Evolutionary conservation across 2,329 filamentous ascomycete genomes (phyloP).

Genomic region (Colletotrichum camelliae): DNA sequence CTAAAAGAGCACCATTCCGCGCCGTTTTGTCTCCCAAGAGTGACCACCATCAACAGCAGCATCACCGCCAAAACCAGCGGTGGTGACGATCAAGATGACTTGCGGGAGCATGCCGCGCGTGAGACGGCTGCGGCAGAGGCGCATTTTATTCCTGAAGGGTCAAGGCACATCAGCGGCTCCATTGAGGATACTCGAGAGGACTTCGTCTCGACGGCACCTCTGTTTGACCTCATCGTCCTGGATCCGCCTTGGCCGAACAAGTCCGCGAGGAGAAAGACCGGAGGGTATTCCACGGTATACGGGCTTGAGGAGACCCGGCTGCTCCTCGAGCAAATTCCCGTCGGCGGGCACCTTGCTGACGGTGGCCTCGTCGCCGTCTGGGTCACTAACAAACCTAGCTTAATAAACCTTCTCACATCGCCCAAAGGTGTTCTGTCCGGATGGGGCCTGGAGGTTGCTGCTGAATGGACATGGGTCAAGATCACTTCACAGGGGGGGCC

Average conservation of each 20-base stretch:
- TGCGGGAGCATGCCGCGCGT: not conserved
- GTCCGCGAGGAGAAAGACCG: conserved; percentile 67
- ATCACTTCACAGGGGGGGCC: conserved; percentile 70
- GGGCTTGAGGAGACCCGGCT: conserved; percentile 50
- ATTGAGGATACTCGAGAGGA: conserved; percentile 44
- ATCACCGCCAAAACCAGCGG: not conserved
- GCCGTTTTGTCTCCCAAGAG: conserved; percentile 53
- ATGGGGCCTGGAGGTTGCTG: conserved; percentile 69
- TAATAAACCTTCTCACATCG: conserved; percentile 59
- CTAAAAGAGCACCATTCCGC: conserved; percentile 41
- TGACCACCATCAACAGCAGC: conserved; percentile 21
- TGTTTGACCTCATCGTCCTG: conserved; percentile 72
- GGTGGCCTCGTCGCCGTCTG: conserved; percentile 72
- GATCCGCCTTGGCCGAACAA: conserved; percentile 86
- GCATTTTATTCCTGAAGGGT: conserved; percentile 44
- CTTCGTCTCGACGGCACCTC: conserved; percentile 49
- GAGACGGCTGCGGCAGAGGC: not conserved
- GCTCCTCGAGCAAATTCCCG: conserved; percentile 60
- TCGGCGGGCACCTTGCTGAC: conserved; percentile 57
- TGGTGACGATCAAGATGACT: not conserved
- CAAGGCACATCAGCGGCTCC: conserved; percentile 53
- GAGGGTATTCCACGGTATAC: conserved; percentile 53
- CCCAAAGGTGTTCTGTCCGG: conserved; percentile 64
- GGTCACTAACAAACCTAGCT: conserved; percentile 75
- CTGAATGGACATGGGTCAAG: conserved; percentile 84